Conservation (phyloP, 2,329 filamentous ascomycete genomes). For the Metarhizium guizhouense region DNA sequence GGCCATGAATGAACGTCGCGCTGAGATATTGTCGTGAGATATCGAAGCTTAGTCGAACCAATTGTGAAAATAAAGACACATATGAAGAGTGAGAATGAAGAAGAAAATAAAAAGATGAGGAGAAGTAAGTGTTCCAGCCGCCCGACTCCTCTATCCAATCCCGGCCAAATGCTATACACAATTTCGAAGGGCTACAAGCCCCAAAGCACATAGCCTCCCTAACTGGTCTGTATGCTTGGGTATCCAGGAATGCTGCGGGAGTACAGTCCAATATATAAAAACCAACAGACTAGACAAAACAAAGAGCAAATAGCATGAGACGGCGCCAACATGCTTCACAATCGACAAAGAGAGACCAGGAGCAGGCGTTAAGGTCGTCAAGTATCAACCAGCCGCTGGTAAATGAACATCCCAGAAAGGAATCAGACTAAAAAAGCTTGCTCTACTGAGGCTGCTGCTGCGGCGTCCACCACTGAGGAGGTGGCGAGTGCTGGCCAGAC, state of each 20-base stretch:
- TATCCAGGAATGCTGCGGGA: conserved; percentile 24
- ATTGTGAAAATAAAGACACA: conserved; percentile 1
- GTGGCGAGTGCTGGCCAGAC: conserved; percentile 53
- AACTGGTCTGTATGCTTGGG: conserved; percentile 25
- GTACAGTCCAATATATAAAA: conserved; percentile 9
- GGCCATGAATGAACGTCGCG: neutral
- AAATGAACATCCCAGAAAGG: neutral
- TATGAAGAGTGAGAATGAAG: conserved; percentile 8
- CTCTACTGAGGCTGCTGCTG: conserved; percentile 36
- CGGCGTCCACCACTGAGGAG: conserved; percentile 48
- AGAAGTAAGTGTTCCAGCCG: conserved; percentile 13
- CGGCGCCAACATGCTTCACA: neutral
- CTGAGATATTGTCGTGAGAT: neutral
- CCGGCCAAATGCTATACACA: conserved; percentile 24
- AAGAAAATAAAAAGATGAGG: conserved; percentile 3
- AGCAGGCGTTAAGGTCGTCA: neutral
- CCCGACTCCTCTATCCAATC: conserved; percentile 31
- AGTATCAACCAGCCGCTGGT: neutral
- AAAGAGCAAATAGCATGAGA: neutral
- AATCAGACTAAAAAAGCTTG: neutral
- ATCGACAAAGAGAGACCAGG: neutral
- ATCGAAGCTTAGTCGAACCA: neutral
- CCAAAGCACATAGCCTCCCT: conserved; percentile 27
- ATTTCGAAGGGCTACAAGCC: conserved; percentile 19
- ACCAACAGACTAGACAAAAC: neutral